phyloP scores from a whole-genome alignment of 352 stramenopile genomes.

The Phytophthora fragariaefolia region DNA sequence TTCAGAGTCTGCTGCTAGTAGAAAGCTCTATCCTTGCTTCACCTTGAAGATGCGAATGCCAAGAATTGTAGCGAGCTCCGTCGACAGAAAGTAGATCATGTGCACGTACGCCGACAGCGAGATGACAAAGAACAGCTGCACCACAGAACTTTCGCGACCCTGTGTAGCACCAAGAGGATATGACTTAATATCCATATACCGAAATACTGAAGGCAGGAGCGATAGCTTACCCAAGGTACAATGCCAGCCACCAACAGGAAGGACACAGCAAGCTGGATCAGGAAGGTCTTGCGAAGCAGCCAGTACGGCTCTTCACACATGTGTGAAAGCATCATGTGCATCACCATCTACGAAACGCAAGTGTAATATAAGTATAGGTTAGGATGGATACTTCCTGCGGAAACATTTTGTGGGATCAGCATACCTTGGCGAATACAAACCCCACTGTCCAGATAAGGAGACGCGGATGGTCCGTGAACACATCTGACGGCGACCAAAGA shows the following conservation, averaged over 20 bases:
- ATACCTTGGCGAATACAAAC: constrained; percentile 83
- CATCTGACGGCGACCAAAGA: constrained; percentile 80
- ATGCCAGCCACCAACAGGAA: constrained; percentile 74
- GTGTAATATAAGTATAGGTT: background rate
- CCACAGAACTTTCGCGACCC: constrained; percentile 71
- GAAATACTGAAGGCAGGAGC: background rate
- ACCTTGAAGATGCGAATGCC: constrained; percentile 86
- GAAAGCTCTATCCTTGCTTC: constrained; percentile 52
- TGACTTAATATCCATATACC: constrained; percentile 3
- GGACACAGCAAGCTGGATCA: constrained; percentile 64
- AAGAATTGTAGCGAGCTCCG: constrained; percentile 76
- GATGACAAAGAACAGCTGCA: constrained; percentile 83
- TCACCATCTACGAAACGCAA: constrained; percentile 70
- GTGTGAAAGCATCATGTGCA: constrained; percentile 91
- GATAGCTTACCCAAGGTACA: constrained; percentile 68
- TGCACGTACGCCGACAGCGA: constrained; percentile 72
- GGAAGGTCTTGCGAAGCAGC: constrained; percentile 85
- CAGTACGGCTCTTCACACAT: constrained; percentile 89
- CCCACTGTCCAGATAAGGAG: constrained; percentile 89
- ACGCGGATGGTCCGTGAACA: constrained; percentile 82
- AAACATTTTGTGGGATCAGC: background rate
- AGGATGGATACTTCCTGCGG: background rate
- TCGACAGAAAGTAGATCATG: constrained; percentile 87
- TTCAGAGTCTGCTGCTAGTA: background rate
- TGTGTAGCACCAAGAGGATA: constrained; percentile 24